Conservation (phyloP, 495 filamentous ascomycete species). For the Penicillium maclennaniae region DNA sequence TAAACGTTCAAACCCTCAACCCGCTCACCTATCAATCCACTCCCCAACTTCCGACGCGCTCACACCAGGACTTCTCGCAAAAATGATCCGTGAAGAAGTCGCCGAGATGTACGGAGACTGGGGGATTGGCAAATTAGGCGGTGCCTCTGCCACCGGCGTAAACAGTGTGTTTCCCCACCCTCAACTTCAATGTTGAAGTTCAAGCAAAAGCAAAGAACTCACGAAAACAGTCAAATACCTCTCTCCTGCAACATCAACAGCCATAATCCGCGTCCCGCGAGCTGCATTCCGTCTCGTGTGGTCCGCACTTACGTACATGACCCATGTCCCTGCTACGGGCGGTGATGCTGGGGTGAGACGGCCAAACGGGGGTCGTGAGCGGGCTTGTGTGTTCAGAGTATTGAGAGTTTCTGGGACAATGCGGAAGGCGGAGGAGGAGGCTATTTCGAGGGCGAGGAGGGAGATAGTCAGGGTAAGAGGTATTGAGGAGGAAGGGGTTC, state of each 20-base stretch:
- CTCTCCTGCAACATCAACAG: slow-evolving; percentile 86
- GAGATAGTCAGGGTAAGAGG: slow-evolving; percentile 62
- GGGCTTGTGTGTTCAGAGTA: slow-evolving; percentile 76
- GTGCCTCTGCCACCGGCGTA: slow-evolving; percentile 56
- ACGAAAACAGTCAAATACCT: slow-evolving; percentile 76
- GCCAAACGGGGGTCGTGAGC: slow-evolving; percentile 33
- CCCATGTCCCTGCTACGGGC: slow-evolving; percentile 51
- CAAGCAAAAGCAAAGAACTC: neutral
- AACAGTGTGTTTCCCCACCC: slow-evolving; percentile 48
- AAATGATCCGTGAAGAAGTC: slow-evolving; percentile 65
- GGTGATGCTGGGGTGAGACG: neutral
- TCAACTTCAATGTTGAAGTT: neutral
- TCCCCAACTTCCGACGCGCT: slow-evolving; percentile 68
- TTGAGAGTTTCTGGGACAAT: slow-evolving; percentile 92
- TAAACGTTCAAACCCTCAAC: slow-evolving; percentile 6
- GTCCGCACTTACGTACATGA: slow-evolving; percentile 82
- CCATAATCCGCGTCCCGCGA: slow-evolving; percentile 77
- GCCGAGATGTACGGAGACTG: slow-evolving; percentile 83
- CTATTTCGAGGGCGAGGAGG: slow-evolving; percentile 67
- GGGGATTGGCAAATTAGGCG: slow-evolving; percentile 60
- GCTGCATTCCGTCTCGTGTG: slow-evolving; percentile 81
- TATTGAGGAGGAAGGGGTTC: slow-evolving; percentile 37
- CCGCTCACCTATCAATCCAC: slow-evolving; percentile 61
- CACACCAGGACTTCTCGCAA: slow-evolving; percentile 57
- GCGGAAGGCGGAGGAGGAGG: slow-evolving; percentile 84